Evolutionary conservation across 2,329 filamentous ascomycete genomes (phyloP).

Genomic region (Emmonsiellopsis sp.): DNA sequence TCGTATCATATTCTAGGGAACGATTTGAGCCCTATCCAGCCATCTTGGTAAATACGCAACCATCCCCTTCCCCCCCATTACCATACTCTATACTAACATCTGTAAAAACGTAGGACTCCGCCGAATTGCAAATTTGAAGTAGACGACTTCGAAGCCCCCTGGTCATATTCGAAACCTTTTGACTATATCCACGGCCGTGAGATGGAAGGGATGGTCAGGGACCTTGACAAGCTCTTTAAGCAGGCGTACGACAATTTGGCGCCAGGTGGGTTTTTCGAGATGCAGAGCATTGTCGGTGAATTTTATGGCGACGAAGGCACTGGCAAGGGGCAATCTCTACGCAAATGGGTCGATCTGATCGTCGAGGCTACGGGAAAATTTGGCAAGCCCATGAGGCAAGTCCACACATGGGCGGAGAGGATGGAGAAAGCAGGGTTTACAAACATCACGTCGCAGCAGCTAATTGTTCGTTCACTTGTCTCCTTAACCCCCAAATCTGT

Average conservation of each 20-base stretch:
- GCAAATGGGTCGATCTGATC: background rate
- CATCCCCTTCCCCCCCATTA: background rate
- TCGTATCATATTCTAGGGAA: constrained; percentile 4
- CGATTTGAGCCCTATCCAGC: constrained; percentile 13
- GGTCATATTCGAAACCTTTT: constrained; percentile 17
- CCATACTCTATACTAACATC: background rate
- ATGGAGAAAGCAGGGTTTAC: constrained; percentile 46
- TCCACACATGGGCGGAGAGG: constrained; percentile 29
- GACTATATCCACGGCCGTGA: constrained; percentile 21
- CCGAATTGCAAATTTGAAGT: constrained; percentile 21
- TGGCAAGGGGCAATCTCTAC: background rate
- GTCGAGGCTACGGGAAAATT: constrained; percentile 13
- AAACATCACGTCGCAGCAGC: constrained; percentile 40
- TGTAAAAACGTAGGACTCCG: constrained; percentile 15
- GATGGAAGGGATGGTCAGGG: constrained; percentile 17
- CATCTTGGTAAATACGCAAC: constrained; percentile 8
- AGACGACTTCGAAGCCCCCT: constrained; percentile 20
- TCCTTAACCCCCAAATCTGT: no score
- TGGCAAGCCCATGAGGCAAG: constrained; percentile 25
- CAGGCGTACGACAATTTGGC: constrained; percentile 35
- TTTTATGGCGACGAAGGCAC: constrained; percentile 21
- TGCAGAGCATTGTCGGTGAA: constrained; percentile 27
- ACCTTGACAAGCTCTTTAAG: constrained; percentile 15
- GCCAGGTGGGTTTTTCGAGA: constrained; percentile 44
- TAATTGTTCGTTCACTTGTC: constrained; percentile 20